These are phyloP conservation scores for Cladophialophora chaetospira DNA, from an alignment of 2,329 filamentous ascomycete species.

Conservation along the genomic window DNA sequence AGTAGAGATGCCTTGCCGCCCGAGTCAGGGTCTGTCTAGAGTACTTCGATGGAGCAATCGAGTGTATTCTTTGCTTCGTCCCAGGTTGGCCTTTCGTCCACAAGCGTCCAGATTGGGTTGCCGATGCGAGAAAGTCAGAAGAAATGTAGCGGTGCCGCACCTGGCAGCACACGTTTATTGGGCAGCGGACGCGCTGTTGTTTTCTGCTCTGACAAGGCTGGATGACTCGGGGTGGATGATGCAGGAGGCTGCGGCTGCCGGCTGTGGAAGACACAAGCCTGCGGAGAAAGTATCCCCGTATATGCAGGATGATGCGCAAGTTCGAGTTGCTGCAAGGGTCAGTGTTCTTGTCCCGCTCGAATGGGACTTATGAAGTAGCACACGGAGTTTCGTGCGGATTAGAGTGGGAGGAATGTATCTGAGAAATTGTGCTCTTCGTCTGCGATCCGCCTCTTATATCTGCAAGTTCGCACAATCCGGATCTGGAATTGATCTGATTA, in stretches of 20 bases:
- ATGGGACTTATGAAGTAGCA: too few species aligned
- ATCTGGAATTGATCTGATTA: too few species aligned
- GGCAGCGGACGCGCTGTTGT: too few species aligned
- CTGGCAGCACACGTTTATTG: not conserved
- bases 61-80: not conserved
- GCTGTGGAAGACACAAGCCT: not conserved
- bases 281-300: not conserved
- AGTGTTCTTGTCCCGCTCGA: not conserved
- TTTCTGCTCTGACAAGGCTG: too few species aligned
- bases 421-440: too few species aligned
- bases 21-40: too few species aligned
- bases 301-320: not conserved
- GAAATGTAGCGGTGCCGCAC: not conserved
- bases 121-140: conserved; percentile 1
- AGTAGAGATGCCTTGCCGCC: too few species aligned
- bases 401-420: too few species aligned
- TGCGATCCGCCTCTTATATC: not conserved
- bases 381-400: not conserved
- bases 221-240: not conserved
- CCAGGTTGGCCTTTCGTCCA: conserved; percentile 1
- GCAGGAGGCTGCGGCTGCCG: not conserved
- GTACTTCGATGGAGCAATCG: too few species aligned
- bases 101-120: not conserved
- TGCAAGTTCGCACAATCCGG: not conserved
- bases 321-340: not conserved